phyloP scores from a whole-genome alignment of 352 stramenopile genomes.

The Pythium rishiriense region DNA sequence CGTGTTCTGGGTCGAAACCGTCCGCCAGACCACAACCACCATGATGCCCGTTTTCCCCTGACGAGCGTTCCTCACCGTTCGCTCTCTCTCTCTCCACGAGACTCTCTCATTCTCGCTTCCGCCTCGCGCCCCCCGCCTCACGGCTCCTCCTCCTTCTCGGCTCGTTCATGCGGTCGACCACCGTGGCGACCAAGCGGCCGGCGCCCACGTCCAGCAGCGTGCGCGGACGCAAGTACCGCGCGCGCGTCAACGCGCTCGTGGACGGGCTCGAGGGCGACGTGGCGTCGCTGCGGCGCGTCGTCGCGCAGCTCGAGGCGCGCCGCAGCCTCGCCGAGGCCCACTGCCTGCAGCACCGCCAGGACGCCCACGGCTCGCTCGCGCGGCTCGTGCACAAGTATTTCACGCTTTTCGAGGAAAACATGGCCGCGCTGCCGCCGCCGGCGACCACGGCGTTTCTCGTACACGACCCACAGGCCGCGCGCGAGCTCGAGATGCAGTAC shows the following conservation, averaged over 20 bases:
- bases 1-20: too few relatives aligned
- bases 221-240: constrained; percentile 25
- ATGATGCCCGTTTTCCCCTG: too few relatives aligned
- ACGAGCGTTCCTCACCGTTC: too few relatives aligned
- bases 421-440: constrained; percentile 7
- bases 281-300: constrained; percentile 32
- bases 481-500: constrained; percentile 2
- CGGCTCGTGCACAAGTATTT: constrained; percentile 26
- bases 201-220: constrained; percentile 11
- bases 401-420: constrained; percentile 23
- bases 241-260: constrained; percentile 31
- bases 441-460: neutral
- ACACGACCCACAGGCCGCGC: neutral
- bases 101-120: too few relatives aligned
- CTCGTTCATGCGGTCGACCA: neutral
- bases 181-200: constrained; percentile 1
- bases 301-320: constrained; percentile 7
- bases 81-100: too few relatives aligned
- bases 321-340: constrained; percentile 10
- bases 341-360: constrained; percentile 13
- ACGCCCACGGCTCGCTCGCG: constrained; percentile 19
- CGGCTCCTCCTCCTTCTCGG: too few relatives aligned
- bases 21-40: too few relatives aligned
- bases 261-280: constrained; percentile 34
- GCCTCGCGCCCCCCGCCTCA: too few relatives aligned